phyloP scores from a whole-genome alignment of 352 stramenopile genomes.

The Blastocystis sp. region DNA sequence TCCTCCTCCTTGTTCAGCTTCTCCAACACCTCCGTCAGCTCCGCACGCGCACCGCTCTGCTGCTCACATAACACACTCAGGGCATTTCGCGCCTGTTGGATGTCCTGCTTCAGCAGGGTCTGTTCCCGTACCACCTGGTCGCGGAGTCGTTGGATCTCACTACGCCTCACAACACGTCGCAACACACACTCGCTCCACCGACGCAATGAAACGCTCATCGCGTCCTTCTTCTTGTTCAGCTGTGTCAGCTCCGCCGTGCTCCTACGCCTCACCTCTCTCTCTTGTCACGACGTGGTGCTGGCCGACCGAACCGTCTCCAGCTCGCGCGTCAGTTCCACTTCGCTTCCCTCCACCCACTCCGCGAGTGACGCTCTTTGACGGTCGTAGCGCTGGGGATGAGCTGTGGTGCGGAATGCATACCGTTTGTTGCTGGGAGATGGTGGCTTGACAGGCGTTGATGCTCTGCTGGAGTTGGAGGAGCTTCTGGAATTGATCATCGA shows the following conservation, averaged over 20 bases:
- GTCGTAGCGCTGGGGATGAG: conserved; percentile 1
- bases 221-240: conserved; percentile 39
- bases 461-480: conserved; percentile 69
- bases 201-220: neutral
- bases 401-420: conserved; percentile 30
- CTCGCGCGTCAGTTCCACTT: neutral
- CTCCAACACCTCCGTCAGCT: conserved; percentile 77
- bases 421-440: neutral
- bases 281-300: neutral
- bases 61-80: neutral
- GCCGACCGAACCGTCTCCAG: conserved; percentile 1
- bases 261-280: neutral
- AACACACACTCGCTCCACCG: neutral
- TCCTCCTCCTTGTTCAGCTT: conserved; percentile 78
- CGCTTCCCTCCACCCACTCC: neutral
- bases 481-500: conserved; percentile 79
- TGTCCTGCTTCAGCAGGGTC: neutral
- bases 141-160: neutral
- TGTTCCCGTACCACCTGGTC: neutral
- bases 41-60: neutral
- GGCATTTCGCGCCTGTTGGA: neutral
- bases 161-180: neutral
- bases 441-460: conserved; percentile 4
- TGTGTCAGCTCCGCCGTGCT: conserved; percentile 73
- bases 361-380: neutral